phyloP scores from a whole-genome alignment of 177 flowering plant species.

The Vitis hybrid region DNA sequence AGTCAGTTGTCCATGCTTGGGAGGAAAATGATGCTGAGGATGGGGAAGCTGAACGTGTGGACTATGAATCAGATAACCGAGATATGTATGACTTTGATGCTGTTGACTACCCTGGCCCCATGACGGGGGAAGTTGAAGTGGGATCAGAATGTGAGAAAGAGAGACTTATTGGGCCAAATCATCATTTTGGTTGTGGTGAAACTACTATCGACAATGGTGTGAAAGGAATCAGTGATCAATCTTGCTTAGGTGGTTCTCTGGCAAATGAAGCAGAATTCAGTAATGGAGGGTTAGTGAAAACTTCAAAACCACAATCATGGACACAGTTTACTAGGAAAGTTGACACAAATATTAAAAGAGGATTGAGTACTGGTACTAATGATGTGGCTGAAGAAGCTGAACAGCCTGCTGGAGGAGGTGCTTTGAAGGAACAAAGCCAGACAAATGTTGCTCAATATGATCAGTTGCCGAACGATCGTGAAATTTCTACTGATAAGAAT shows the following conservation, averaged over 20 bases:
- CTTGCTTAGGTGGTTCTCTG: not conserved
- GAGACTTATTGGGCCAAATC: conserved; percentile 8
- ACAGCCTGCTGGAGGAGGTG: conserved; percentile 14
- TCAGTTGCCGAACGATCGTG: conserved; percentile 21
- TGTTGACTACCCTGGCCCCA: conserved; percentile 23
- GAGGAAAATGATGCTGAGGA: conserved; percentile 50
- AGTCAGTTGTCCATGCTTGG: conserved; percentile 36
- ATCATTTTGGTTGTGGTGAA: conserved; percentile 12
- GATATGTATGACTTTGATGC: conserved; percentile 31
- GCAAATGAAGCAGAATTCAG: not conserved
- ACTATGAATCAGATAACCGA: conserved; percentile 58
- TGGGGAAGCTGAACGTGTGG: conserved; percentile 60
- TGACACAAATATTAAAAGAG: conserved; percentile 17
- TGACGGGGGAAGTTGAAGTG: conserved; percentile 15
- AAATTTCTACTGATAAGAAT: conserved; percentile 16
- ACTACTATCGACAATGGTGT: not conserved
- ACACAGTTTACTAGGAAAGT: conserved; percentile 6
- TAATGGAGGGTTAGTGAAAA: not conserved
- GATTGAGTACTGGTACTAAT: conserved; percentile 17
- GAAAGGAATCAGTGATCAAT: not conserved
- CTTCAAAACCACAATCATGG: conserved; percentile 6
- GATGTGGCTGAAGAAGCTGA: conserved; percentile 10
- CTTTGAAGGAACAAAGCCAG: conserved; percentile 13
- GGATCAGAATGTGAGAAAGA: conserved; percentile 11
- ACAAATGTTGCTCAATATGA: conserved; percentile 24